phyloP scores from a whole-genome alignment of 805 yeast genomes.

The Priceomyces medius region DNA sequence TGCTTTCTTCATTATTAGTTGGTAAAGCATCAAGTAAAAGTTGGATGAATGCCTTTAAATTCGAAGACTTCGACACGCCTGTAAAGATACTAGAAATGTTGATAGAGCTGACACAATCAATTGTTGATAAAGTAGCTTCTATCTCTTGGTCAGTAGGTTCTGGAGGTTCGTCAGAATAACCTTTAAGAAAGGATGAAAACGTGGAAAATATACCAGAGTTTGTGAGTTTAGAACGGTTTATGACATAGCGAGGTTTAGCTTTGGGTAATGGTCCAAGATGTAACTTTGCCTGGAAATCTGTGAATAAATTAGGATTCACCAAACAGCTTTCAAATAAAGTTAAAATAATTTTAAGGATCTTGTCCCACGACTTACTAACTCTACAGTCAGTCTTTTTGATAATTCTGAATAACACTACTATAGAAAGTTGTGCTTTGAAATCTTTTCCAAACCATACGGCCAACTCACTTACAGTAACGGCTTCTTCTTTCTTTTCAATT shows the following conservation, averaged over 20 bases:
- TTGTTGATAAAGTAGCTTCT: conserved; percentile 76
- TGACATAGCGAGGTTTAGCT: conserved; percentile 65
- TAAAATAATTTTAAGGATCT: conserved; percentile 57
- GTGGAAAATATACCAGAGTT: conserved; percentile 84
- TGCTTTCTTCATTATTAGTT: conserved; percentile 23
- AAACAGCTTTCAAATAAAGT: conserved; percentile 72
- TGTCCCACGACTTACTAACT: conserved; percentile 59
- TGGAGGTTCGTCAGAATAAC: conserved; percentile 77
- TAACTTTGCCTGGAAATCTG: conserved; percentile 59
- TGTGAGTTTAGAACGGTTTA: conserved; percentile 61
- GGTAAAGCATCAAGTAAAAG: conserved; percentile 31
- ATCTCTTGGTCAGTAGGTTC: conserved; percentile 95
- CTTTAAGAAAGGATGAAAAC: conserved; percentile 86
- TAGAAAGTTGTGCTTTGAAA: conserved; percentile 86
- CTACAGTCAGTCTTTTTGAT: conserved; percentile 55
- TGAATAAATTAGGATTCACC: conserved; percentile 59
- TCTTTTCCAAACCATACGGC: conserved; percentile 86
- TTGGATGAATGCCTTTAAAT: conserved; percentile 32
- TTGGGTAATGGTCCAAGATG: conserved; percentile 54
- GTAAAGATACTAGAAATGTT: conserved; percentile 56
- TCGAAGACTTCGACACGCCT: conserved; percentile 42
- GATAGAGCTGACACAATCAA: conserved; percentile 79
- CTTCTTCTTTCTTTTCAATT: conserved; percentile 53
- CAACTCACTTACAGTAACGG: conserved; percentile 73
- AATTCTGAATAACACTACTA: conserved; percentile 81